These are phyloP conservation scores for Clohesyomyces aquaticus DNA, from an alignment of 495 filamentous ascomycete species.

Conservation along the genomic window DNA sequence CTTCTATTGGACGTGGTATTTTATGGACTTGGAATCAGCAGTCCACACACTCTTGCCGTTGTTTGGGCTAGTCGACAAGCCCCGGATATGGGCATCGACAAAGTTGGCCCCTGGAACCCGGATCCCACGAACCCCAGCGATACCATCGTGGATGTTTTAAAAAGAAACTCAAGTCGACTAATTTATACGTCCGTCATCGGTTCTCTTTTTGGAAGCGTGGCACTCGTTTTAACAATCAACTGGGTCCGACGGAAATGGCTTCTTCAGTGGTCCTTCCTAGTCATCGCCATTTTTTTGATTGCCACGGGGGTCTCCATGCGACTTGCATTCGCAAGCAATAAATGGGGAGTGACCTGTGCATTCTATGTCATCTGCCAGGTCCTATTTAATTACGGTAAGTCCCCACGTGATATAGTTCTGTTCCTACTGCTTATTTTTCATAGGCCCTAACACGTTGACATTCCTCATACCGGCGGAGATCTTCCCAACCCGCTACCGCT, in stretches of 20 bases:
- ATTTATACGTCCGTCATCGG: conserved; percentile 3
- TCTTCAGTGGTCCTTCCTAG: conserved; percentile 8
- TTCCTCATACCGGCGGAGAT: conserved; percentile 47
- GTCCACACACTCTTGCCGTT: conserved; percentile 37
- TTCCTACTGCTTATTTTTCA: not conserved
- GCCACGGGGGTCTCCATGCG: conserved; percentile 5
- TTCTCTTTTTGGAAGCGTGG: not conserved
- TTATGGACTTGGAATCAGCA: conserved; percentile 60
- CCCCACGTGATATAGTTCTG: not conserved
- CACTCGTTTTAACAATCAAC: not conserved
- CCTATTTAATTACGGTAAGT: conserved; percentile 64
- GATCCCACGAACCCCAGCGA: conserved; percentile 16
- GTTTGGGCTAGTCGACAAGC: conserved; percentile 24
- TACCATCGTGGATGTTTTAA: conserved; percentile 16
- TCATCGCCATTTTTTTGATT: not conserved
- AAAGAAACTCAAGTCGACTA: not conserved
- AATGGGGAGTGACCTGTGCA: conserved; percentile 50
- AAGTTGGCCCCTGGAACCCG: conserved; percentile 35
- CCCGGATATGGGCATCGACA: not conserved
- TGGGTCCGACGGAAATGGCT: not conserved
- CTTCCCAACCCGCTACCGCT: conserved; percentile 50
- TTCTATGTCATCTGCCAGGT: conserved; percentile 64
- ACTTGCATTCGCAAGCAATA: not conserved
- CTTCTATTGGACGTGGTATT: conserved; percentile 61
- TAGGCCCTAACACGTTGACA: conserved; percentile 28